Evolutionary conservation across 73 alveolate genomes (phyloP).

Genomic region (Effrenium voratum): DNA sequence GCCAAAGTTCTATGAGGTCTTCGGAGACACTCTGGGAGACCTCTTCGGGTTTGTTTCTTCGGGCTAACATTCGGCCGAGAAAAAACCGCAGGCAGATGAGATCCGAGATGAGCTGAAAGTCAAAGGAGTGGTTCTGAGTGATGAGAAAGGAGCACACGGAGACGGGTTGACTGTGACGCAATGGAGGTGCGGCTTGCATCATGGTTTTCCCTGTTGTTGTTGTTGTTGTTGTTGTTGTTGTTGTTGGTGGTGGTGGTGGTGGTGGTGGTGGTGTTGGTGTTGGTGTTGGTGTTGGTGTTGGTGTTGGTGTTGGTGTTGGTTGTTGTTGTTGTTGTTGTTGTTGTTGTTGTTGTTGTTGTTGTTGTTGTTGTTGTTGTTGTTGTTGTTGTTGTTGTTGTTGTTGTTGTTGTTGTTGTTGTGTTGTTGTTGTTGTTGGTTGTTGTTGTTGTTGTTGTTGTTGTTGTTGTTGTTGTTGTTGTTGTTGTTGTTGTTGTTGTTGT

Average conservation of each 20-base stretch:
- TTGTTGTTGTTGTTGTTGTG: background rate
- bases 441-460: background rate
- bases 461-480: background rate
- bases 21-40: too few relatives aligned
- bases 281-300: background rate
- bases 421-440: background rate
- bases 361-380: background rate
- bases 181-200: slow-evolving; percentile 23
- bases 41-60: too few relatives aligned
- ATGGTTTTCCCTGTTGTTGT: background rate
- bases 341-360: background rate
- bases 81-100: slow-evolving; percentile 92
- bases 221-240: background rate
- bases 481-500: background rate
- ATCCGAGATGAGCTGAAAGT: slow-evolving; percentile 64
- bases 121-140: slow-evolving; percentile 81
- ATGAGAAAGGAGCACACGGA: slow-evolving; percentile 91
- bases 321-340: background rate
- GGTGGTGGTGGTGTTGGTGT: background rate
- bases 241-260: background rate
- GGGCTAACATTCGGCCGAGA: too few relatives aligned
- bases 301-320: background rate
- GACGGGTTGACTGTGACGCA: slow-evolving; percentile 71
- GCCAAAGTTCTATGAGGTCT: too few relatives aligned
- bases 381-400: background rate